Evolutionary conservation across 306 rosid genomes (phyloP).

Genomic region (Vigna hirtella): DNA sequence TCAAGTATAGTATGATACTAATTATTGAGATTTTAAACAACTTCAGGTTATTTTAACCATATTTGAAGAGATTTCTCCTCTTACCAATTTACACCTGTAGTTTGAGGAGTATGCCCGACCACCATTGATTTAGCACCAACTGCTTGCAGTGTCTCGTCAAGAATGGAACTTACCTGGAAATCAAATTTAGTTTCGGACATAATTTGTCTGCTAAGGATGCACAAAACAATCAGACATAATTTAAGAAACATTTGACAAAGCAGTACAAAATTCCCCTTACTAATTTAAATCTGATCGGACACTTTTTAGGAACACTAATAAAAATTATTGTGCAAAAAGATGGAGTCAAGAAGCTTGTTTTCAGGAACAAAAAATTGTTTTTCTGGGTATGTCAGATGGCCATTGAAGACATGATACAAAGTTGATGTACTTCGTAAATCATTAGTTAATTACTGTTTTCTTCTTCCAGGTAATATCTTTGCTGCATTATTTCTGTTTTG

Average conservation of each 20-base stretch:
- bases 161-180: conserved; percentile 70
- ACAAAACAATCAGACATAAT: background rate
- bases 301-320: background rate
- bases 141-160: conserved; percentile 84
- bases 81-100: conserved; percentile 85
- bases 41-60: conserved; percentile 13
- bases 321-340: background rate
- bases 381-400: background rate
- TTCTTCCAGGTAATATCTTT: background rate
- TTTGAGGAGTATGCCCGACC: conserved; percentile 99
- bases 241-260: conserved; percentile 6
- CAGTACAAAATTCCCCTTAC: background rate
- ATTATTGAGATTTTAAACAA: background rate
- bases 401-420: background rate
- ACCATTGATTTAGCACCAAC: conserved; percentile 93
- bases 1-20: background rate
- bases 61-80: conserved; percentile 21
- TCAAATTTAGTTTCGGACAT: conserved; percentile 22
- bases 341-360: conserved; percentile 6
- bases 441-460: background rate
- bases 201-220: conserved; percentile 6
- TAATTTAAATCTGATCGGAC: background rate
- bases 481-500: background rate
- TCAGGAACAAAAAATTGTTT: background rate
- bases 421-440: background rate